A percentile compares a stretch with the other conserved stretches of the same genome.
Conservation (phyloP, 495 filamentous ascomycete species). For the Margaritispora aquatica region DNA sequence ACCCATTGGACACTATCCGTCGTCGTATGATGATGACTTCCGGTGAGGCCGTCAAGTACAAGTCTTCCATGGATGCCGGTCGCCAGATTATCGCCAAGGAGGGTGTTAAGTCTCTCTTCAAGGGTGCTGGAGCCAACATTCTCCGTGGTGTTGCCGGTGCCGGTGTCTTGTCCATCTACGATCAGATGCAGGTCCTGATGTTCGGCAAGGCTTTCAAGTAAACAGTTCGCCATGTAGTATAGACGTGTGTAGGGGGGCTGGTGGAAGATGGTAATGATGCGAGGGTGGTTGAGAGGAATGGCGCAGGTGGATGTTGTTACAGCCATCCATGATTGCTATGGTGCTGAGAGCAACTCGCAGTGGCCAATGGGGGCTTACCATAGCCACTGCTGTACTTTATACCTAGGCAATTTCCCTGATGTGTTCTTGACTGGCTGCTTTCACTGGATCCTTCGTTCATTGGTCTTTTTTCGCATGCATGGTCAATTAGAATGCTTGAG, state of each 20-base stretch:
- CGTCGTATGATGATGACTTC: slow-evolving; percentile 99
- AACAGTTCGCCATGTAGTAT: slow-evolving; percentile 33
- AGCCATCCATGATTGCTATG: slow-evolving; percentile 38
- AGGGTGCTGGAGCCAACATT: slow-evolving; percentile 99
- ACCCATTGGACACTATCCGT: slow-evolving; percentile 98
- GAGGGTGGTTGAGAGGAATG: slow-evolving; percentile 24
- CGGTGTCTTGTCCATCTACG: slow-evolving; percentile 99
- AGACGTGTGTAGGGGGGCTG: slow-evolving; percentile 9
- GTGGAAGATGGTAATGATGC: slow-evolving; percentile 19
- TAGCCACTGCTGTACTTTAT: slow-evolving; percentile 55
- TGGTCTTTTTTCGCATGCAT: slow-evolving; percentile 21
- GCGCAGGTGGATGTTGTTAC: slow-evolving; percentile 27
- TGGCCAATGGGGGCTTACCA: slow-evolving; percentile 22
- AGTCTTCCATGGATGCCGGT: slow-evolving; percentile 85
- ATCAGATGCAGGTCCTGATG: slow-evolving; percentile 95
- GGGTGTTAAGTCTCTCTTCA: slow-evolving; percentile 97
- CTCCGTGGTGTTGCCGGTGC: slow-evolving; percentile 99
- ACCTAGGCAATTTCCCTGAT: slow-evolving; percentile 49
- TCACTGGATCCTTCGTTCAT: slow-evolving; percentile 18
- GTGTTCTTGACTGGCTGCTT: slow-evolving; percentile 36
- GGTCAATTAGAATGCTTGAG: slow-evolving; percentile 24
- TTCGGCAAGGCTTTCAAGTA: slow-evolving; percentile 99
- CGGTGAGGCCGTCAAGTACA: slow-evolving; percentile 98
- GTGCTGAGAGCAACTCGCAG: slow-evolving; percentile 35
- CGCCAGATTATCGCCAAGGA: slow-evolving; percentile 94